These are phyloP conservation scores for Saposhnikovia divaricata DNA, from an alignment of 129 eudicot species.

Conservation along the genomic window DNA sequence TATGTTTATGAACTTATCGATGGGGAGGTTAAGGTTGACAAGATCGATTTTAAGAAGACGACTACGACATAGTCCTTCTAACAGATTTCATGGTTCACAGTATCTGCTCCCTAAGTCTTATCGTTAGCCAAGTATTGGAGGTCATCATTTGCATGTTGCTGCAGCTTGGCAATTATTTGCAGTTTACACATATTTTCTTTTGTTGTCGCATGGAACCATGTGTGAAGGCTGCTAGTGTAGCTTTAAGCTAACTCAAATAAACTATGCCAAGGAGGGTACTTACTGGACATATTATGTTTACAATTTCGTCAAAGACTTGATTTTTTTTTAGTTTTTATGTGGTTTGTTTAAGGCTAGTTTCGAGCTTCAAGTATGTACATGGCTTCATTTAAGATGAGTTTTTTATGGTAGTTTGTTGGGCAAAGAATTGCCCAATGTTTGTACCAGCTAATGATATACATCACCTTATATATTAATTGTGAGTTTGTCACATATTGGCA, in stretches of 20 bases:
- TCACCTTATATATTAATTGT: background rate
- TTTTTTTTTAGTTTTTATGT: background rate
- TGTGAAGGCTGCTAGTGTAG: background rate
- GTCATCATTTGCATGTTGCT: background rate
- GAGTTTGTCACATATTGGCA: background rate
- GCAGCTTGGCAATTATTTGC: background rate
- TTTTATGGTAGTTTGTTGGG: background rate
- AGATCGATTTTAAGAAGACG: conserved; percentile 94
- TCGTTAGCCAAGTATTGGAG: background rate
- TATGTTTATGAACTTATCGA: conserved; percentile 96
- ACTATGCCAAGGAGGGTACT: background rate
- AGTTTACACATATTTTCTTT: background rate
- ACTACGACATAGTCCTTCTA: conserved; percentile 26
- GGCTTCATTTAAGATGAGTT: background rate
- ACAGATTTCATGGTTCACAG: background rate
- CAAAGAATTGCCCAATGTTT: background rate
- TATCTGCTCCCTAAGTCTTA: background rate
- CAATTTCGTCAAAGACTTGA: background rate
- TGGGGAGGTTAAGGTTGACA: conserved; percentile 98
- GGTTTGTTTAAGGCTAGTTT: background rate
- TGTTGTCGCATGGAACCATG: background rate
- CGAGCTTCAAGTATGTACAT: background rate
- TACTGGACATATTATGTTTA: background rate
- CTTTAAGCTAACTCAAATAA: background rate
- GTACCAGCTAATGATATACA: background rate